Evolutionary conservation across 192 early-diverging fungal species (phyloP), one percentile per base, ranked within the genome.

Genomic region (Neocallimastix lanati): DNA sequence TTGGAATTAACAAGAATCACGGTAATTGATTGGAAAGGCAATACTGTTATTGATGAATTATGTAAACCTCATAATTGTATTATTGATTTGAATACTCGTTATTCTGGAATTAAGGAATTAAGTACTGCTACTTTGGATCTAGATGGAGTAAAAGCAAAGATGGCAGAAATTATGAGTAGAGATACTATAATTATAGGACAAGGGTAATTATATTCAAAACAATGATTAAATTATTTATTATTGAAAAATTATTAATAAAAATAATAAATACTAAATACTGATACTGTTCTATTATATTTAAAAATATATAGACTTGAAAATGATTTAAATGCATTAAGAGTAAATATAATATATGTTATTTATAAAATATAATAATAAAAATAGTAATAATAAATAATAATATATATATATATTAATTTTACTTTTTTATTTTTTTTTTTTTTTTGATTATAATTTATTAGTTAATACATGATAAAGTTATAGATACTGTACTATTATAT

Each of bases 1-100:
- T 89, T 92, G 84, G 92, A 93, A 78, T 79, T 92, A 79, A 89
- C 89, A 27, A 84, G 92, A 35, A 78, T 92, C 13, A 89, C 89
- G 2, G 88, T 88, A 15, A 78, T 92, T 13, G 87, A 87, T 40
- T 80, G 83, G 33, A n/a, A 81, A 12, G 86, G 85, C 21, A 83
- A 87, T 13, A 77, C 81, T 3, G 50, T 93, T 13, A 27, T 93
- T 77, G 92, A 92, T 84, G 90, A 92, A 80, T 82, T 92, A 1
- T 88, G 90, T 3, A 84, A 84, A 29, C 88, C 92, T 0, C 77
- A 79, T 13, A 82, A 85, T 80, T 82, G 83, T 28, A 83, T 93
- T 28, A 81, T 91, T n/a, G 92, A 93, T 80, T 79, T 91, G 27
- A 93, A 93, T 80, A 86, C 90, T 1, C 29, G 80, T 18, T 87